Conservation (phyloP, 2,329 filamentous ascomycete genomes). For the Parastagonospora avenae region DNA sequence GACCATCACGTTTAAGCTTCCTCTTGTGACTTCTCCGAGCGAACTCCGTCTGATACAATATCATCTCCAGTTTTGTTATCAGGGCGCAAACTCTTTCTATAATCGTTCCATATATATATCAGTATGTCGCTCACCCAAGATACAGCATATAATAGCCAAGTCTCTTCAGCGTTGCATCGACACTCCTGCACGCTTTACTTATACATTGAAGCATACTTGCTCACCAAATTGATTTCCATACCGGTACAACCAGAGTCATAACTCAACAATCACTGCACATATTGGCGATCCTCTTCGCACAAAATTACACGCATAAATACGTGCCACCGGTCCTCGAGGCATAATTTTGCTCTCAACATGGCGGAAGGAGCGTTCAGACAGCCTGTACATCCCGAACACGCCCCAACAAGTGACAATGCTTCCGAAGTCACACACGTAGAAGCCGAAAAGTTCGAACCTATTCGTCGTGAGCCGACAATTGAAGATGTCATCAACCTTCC, state of each 20-base stretch:
- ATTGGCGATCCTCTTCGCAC: no score
- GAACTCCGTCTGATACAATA: slow-evolving; percentile 6
- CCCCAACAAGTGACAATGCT: slow-evolving; percentile 9
- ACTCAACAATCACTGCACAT: no score
- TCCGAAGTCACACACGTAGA: slow-evolving; percentile 24
- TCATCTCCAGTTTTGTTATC: neutral
- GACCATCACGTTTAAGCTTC: neutral
- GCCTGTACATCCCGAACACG: slow-evolving; percentile 5
- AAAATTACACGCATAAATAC: no score
- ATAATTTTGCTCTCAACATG: neutral
- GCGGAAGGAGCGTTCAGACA: slow-evolving; percentile 16
- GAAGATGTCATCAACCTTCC: slow-evolving; percentile 64
- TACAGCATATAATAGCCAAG: neutral
- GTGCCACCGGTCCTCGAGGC: no score
- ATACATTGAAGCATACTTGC: neutral
- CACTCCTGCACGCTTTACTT: neutral
- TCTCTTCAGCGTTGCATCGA: neutral
- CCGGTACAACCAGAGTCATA: neutral
- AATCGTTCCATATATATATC: slow-evolving; percentile 3
- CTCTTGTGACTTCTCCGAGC: slow-evolving; percentile 6
- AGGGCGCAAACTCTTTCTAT: neutral
- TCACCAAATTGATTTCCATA: neutral
- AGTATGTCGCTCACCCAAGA: slow-evolving; percentile 1
- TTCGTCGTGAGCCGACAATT: slow-evolving; percentile 31
- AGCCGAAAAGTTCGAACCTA: slow-evolving; percentile 15